These are phyloP conservation scores for Pycnococcus provasolii DNA, from an alignment of 139 green algal genomes.

Conservation along the genomic window DNA sequence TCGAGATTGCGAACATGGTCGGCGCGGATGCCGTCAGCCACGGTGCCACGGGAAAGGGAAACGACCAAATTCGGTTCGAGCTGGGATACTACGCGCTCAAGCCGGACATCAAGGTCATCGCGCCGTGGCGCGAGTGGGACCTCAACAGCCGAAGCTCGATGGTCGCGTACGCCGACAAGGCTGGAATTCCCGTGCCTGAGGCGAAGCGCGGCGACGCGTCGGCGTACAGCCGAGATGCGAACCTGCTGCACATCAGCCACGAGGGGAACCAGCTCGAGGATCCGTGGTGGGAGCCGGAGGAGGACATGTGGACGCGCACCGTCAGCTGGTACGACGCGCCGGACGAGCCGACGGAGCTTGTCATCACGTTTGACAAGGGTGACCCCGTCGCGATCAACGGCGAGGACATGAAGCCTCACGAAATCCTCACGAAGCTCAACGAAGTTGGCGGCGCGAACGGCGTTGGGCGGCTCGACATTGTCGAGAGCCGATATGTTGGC, in stretches of 20 bases:
- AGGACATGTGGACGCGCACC: slow-evolving; percentile 65
- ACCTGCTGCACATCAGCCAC: slow-evolving; percentile 91
- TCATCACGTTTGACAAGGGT: slow-evolving; percentile 91
- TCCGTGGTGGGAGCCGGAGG: slow-evolving; percentile 56
- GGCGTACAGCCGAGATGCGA: slow-evolving; percentile 90
- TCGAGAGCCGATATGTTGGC: slow-evolving; percentile 94
- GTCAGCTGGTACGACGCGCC: slow-evolving; percentile 81
- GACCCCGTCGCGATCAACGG: slow-evolving; percentile 91
- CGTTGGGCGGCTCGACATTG: slow-evolving; percentile 86
- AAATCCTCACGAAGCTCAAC: slow-evolving; percentile 85
- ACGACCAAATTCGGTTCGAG: slow-evolving; percentile 65
- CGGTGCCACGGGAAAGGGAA: slow-evolving; percentile 98
- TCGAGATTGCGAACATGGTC: slow-evolving; percentile 83
- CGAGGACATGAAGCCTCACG: slow-evolving; percentile 66
- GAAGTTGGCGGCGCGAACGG: slow-evolving; percentile 61
- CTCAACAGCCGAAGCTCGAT: slow-evolving; percentile 78
- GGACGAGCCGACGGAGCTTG: slow-evolving; percentile 77
- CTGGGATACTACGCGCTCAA: slow-evolving; percentile 88
- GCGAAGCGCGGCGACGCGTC: slow-evolving; percentile 74
- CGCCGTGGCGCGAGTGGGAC: slow-evolving; percentile 98
- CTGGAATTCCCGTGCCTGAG: slow-evolving; percentile 53
- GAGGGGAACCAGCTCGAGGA: slow-evolving; percentile 77
- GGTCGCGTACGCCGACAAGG: slow-evolving; percentile 70
- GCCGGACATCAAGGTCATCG: slow-evolving; percentile 98
- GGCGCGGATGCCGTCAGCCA: slow-evolving; percentile 94